phyloP scores from a whole-genome alignment of 2,329 filamentous ascomycete genomes.

The Teratosphaeria destructans region DNA sequence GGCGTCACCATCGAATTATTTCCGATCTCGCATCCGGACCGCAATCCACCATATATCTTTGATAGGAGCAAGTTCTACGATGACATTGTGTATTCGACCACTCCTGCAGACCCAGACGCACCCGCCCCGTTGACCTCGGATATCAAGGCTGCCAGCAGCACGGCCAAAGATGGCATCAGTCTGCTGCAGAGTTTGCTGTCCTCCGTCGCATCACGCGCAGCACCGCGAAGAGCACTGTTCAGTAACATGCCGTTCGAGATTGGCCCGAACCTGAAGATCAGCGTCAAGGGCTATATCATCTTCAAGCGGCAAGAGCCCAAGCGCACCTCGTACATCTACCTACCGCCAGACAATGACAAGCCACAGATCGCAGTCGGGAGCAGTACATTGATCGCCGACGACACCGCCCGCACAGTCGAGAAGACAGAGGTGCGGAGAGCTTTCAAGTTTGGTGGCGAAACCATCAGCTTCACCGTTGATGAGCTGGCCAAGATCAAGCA shows the following conservation, averaged over 20 bases:
- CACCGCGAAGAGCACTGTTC: conserved; percentile 76
- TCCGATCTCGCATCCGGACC: conserved; percentile 62
- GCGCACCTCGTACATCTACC: conserved; percentile 76
- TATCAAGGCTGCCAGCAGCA: conserved; percentile 47
- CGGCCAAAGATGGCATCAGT: conserved; percentile 63
- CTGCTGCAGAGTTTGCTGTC: conserved; percentile 71
- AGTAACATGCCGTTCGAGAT: conserved; percentile 80
- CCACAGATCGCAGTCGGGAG: conserved; percentile 67
- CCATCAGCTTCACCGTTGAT: conserved; percentile 73
- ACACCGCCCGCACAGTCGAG: conserved; percentile 65
- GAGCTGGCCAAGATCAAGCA: conserved; percentile 68
- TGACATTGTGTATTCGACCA: conserved; percentile 76
- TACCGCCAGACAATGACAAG: conserved; percentile 61
- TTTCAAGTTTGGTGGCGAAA: conserved; percentile 90
- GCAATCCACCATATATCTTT: conserved; percentile 47
- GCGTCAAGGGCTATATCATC: conserved; percentile 85
- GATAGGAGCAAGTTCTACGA: conserved; percentile 84
- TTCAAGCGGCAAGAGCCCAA: conserved; percentile 74
- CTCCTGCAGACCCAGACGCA: conserved; percentile 60
- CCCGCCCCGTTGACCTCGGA: conserved; percentile 42
- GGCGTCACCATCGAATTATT: conserved; percentile 89
- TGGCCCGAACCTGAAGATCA: conserved; percentile 72
- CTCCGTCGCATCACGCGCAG: conserved; percentile 83
- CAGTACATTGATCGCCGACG: conserved; percentile 66
- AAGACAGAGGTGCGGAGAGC: conserved; percentile 79